Base-by-base conservation (phyloP, 768 basidiomycete species). In the Rhizopogon rudus region DNA sequence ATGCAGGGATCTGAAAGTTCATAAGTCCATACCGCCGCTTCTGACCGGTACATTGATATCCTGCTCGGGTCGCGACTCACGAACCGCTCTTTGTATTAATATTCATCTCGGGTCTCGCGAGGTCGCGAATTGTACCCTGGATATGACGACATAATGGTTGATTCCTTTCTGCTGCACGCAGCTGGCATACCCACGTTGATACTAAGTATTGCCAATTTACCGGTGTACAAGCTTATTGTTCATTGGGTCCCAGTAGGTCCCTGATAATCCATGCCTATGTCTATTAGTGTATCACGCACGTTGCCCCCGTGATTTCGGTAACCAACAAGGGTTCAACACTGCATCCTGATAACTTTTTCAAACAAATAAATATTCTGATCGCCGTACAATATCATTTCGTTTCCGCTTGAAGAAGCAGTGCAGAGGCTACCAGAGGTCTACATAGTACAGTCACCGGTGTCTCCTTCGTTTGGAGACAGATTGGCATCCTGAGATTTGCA, bases 91-190 rank as follows among this genome's bases (percentile, higher is more conserved):
- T 33, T 25, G 25, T 25, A 33, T 33, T 33, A 3, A 10, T 8
- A 33, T 37, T 37, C 20, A 49, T 35, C 35, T 49, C 35, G 33
- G 48, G 14, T 49, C 48, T 35, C 4, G 35, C 37, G 35, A 37
- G 48, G 48, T 49, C 48, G 48, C 48, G 48, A 49, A 49, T 25
- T 49, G 48, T 25, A 20, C 14, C 46, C 46, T 35, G 16, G 46
- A 49, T 49, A 35, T 35, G 45, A 31, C 10, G n/a, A 25, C 14
- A 14, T n/a, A 13, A 13, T 46, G 10, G 20, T 6, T 20, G 6
- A 33, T 13, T 12, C 17, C 25, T 5, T 25, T 25, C 25, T 25
- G 25, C 25, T 25, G 25, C 25, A 25, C 25, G 25, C 25, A 5
- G 25, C 4, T 25, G 6, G 17, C 10, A 16, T 13, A 35, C 45